phyloP scores from a whole-genome alignment of 805 yeast species.

The Lipomyces japonicus region DNA sequence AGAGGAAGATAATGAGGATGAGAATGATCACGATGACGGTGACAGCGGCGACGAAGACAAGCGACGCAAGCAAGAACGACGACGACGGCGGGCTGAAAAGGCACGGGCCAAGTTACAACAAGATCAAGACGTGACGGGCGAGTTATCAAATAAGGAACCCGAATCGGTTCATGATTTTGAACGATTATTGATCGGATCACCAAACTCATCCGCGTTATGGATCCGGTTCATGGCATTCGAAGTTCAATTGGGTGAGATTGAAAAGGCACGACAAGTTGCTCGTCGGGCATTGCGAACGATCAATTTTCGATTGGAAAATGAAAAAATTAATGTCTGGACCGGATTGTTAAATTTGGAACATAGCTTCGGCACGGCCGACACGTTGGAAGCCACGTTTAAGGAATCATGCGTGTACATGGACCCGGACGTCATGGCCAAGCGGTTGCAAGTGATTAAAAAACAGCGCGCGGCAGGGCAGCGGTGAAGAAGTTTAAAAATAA shows the following conservation, averaged over 20 bases:
- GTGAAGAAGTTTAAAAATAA: too few species aligned
- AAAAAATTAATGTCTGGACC: conserved; percentile 92
- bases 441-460: conserved; percentile 20
- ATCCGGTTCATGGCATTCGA: conserved; percentile 99
- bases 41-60: conserved; percentile 33
- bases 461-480: too few species aligned
- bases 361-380: conserved; percentile 82
- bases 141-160: conserved; percentile 78
- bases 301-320: conserved; percentile 85
- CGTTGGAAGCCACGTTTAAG: conserved; percentile 74
- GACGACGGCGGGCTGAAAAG: conserved; percentile 45
- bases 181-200: conserved; percentile 83
- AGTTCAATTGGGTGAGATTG: conserved; percentile 87
- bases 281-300: conserved; percentile 89
- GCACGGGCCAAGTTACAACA: conserved; percentile 45
- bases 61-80: conserved; percentile 36
- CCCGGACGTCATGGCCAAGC: conserved; percentile 42
- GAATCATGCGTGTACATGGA: conserved; percentile 92
- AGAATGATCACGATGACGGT: conserved; percentile 35
- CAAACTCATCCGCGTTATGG: conserved; percentile 92
- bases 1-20: conserved; percentile 34
- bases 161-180: conserved; percentile 91
- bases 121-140: conserved; percentile 87
- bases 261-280: conserved; percentile 89
- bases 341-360: conserved; percentile 91